Base-by-base conservation (phyloP, 163 green algal genomes). In the Volvox carteri region DNA sequence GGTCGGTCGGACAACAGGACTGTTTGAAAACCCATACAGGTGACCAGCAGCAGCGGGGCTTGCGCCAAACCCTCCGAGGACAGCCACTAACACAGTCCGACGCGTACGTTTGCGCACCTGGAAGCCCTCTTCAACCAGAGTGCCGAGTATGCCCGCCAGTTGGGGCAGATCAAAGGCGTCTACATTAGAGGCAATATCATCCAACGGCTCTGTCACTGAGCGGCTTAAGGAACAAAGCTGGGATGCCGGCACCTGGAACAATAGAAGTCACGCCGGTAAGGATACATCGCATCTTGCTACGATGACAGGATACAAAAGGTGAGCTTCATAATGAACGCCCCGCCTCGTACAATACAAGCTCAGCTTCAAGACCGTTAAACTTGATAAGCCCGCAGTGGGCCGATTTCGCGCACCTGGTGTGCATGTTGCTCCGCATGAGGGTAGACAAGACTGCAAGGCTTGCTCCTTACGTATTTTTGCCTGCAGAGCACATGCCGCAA, bases 111-210 rank as follows among this genome's bases (percentile, higher is more conserved):
- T n/a, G n/a, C 74, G 74, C 16, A 87, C 81, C 81, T 88, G 25
- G 16, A 88, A 88, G 23, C 81, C 65, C 23, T 73, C 25, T 25
- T 88, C 46, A 8, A 80, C 58, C 35, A 80, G n/a, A 12, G 65
- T 46, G 25, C 33, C 48, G 11, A 88, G 67, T 25, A 62, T 12
- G 28, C 33, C 9, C 4, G 25, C 48, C 39, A 88, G 48, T 6
- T 58, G 44, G 6, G 23, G 9, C 7, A 60, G 56, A 14, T 60
- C 23, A 39, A 41, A 44, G 0, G 4, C 54, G 6, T 75, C 18
- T 5, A 39, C 16, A 37, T 9, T 39, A 46, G 42, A 3, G 23
- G 28, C 25, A 28, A 80, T 28, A 42, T 42, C n/a, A 28, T 80
- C 2, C 28, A 80, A n/a, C n/a, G n/a, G n/a, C n/a, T n/a, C n/a